A percentile compares a stretch with the other conserved stretches of the same genome.
These are phyloP conservation scores for Dacryopinax spathularia DNA, from an alignment of 768 basidiomycete species.

Conservation along the genomic window DNA sequence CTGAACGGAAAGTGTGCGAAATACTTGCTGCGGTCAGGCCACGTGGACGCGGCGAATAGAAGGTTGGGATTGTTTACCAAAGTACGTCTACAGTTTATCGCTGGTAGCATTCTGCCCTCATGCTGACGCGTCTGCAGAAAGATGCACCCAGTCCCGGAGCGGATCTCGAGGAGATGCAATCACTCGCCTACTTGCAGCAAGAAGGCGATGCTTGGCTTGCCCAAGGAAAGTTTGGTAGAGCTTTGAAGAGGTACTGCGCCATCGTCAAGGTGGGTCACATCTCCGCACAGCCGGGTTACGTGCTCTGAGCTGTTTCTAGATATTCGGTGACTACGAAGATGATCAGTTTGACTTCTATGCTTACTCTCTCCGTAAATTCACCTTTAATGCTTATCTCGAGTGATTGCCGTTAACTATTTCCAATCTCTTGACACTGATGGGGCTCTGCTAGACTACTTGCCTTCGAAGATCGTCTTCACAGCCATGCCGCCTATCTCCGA, in stretches of 20 bases:
- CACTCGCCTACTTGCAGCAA: conserved; percentile 70
- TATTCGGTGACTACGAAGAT: conserved; percentile 78
- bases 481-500: conserved; percentile 60
- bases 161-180: conserved; percentile 94
- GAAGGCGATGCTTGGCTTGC: conserved; percentile 59
- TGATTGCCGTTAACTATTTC: conserved; percentile 28
- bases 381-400: conserved; percentile 73
- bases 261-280: conserved; percentile 45
- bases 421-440: conserved; percentile 5
- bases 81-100: conserved; percentile 37
- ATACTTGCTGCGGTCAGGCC: conserved; percentile 71
- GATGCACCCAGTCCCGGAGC: conserved; percentile 56
- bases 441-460: conserved; percentile 44
- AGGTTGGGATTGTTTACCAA: conserved; percentile 84
- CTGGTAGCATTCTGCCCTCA: neutral
- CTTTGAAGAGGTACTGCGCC: conserved; percentile 71
- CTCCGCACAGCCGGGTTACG: neutral
- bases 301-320: conserved; percentile 27
- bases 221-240: conserved; percentile 52
- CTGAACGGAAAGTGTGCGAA: conserved; percentile 89
- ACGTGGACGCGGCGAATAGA: conserved; percentile 57
- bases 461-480: conserved; percentile 70
- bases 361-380: conserved; percentile 82
- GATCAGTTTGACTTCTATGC: conserved; percentile 98
- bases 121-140: conserved; percentile 43